Percentiles rank a stretch among this genome's conserved stretches.
phyloP scores from a whole-genome alignment of 1,139 yeast species.

The Hansenula sp. region DNA sequence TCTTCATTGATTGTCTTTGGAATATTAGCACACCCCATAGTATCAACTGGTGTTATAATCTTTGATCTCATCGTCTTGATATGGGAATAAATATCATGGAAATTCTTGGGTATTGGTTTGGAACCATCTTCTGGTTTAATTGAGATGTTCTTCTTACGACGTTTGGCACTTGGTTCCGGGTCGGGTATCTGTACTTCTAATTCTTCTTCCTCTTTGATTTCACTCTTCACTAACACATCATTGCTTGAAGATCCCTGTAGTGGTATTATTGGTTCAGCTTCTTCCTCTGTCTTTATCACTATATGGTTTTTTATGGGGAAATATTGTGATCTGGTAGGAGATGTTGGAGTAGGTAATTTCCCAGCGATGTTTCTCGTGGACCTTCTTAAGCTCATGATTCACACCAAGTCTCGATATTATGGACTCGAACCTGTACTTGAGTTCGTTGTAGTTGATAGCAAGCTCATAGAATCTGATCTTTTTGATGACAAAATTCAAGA shows the following conservation, averaged over 20 bases:
- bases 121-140: neutral
- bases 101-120: constrained; percentile 37
- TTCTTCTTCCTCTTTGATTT: neutral
- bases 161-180: neutral
- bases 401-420: too few relatives aligned
- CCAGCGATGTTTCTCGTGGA: neutral
- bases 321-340: neutral
- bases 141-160: neutral
- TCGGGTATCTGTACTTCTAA: too few relatives aligned
- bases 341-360: neutral
- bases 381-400: neutral
- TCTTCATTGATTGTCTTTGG: constrained; percentile 44
- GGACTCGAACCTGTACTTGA: too few relatives aligned
- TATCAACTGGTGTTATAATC: constrained; percentile 78
- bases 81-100: constrained; percentile 54
- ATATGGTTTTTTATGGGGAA: neutral
- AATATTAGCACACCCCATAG: constrained; percentile 80
- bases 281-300: neutral
- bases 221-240: neutral
- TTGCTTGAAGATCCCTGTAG: too few relatives aligned
- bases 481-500: too few relatives aligned
- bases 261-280: neutral
- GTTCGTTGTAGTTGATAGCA: neutral
- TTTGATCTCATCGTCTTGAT: constrained; percentile 63
- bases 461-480: too few relatives aligned